Conservation (phyloP, 129 eudicot species). For the Sambucus nigra region DNA sequence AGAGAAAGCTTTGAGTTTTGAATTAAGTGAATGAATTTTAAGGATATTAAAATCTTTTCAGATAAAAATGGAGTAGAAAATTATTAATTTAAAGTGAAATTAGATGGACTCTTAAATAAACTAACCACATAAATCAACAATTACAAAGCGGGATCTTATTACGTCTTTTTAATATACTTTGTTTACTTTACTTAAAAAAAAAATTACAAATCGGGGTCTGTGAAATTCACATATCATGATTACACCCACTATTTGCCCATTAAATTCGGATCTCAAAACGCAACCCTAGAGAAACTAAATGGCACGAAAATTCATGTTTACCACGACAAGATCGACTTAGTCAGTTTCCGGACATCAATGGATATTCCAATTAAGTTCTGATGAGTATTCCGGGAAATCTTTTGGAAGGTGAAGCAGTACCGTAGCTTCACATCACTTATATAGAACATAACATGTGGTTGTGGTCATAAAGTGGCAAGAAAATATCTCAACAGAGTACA, state of each 20-base stretch:
- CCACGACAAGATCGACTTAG: neutral
- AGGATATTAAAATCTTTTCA: too few species aligned
- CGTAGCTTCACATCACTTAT: constrained; percentile 2
- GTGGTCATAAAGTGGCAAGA: neutral
- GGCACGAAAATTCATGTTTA: neutral
- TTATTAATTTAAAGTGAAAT: too few species aligned
- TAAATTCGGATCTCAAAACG: constrained; percentile 40
- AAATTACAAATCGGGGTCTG: neutral
- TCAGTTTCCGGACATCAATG: neutral
- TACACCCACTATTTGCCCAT: constrained; percentile 21
- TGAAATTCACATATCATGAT: constrained; percentile 5
- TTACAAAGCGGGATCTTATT: too few species aligned
- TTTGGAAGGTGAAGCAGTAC: neutral
- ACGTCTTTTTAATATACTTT: too few species aligned
- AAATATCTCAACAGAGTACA: constrained; percentile 10
- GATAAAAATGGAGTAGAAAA: neutral
- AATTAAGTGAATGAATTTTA: too few species aligned
- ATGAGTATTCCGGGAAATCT: neutral
- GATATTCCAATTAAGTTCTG: neutral
- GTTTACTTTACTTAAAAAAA: neutral
- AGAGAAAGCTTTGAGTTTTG: too few species aligned
- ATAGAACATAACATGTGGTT: constrained; percentile 7
- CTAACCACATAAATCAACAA: constrained; percentile 9
- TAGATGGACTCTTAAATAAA: too few species aligned
- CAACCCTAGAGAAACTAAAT: constrained; percentile 13